These are phyloP conservation scores for Coelastrella sp. DNA, from an alignment of 139 green algal genomes.

Conservation along the genomic window DNA sequence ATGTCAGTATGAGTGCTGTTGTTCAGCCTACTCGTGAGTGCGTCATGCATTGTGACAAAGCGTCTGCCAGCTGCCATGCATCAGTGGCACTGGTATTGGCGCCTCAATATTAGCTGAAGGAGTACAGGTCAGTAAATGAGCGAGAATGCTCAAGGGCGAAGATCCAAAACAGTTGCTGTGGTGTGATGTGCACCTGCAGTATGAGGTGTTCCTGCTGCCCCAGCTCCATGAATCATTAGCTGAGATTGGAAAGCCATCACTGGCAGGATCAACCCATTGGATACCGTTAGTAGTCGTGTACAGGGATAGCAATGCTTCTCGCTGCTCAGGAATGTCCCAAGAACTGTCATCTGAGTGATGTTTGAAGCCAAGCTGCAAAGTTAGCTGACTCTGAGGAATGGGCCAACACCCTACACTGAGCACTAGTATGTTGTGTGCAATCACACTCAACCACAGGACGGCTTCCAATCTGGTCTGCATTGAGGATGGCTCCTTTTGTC, in stretches of 20 bases:
- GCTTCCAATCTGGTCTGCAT: too few relatives aligned
- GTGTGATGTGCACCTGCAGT: conserved; percentile 13
- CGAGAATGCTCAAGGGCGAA: not conserved
- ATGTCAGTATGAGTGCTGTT: not conserved
- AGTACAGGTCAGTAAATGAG: too few relatives aligned
- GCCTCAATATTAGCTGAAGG: too few relatives aligned
- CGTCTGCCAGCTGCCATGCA: too few relatives aligned
- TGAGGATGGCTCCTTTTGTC: too few relatives aligned
- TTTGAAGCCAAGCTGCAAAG: not conserved
- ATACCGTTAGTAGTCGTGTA: not conserved
- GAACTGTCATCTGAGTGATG: not conserved
- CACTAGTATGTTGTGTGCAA: not conserved
- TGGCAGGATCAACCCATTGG: not conserved
- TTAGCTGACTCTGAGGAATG: not conserved
- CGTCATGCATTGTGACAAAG: too few relatives aligned
- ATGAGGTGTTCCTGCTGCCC: not conserved
- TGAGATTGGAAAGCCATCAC: not conserved
- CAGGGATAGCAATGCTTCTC: not conserved
- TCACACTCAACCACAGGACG: too few relatives aligned
- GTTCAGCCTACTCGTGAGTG: not conserved
- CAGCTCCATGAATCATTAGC: not conserved
- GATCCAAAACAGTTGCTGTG: not conserved
- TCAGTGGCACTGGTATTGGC: too few relatives aligned
- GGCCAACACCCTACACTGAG: not conserved
- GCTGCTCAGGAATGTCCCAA: conserved; percentile 4